A percentile compares a stretch with the other conserved stretches of the same genome.
Conservation (phyloP, 2,329 filamentous ascomycete species). For the Beauveria sp. region DNA sequence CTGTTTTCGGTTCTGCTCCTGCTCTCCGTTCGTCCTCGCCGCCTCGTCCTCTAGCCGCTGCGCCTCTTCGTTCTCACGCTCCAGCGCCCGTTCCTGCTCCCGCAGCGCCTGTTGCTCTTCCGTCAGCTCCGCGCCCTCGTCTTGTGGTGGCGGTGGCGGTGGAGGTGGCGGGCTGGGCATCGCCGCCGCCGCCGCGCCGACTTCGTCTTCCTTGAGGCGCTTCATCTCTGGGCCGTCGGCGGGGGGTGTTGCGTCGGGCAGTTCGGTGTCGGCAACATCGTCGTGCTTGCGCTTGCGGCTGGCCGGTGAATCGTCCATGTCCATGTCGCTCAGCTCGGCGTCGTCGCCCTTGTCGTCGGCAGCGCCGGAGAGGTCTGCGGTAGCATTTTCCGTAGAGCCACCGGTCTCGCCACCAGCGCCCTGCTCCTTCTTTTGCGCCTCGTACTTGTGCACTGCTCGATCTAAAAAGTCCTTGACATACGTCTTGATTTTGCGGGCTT, state of each 20-base stretch:
- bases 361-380: conserved; percentile 25
- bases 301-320: conserved; percentile 36
- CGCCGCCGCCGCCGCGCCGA: conserved; percentile 26
- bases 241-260: conserved; percentile 35
- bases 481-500: conserved; percentile 73
- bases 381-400: conserved; percentile 41
- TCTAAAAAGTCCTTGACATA: conserved; percentile 83
- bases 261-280: conserved; percentile 32
- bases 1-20: conserved; percentile 15
- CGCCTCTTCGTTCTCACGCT: conserved; percentile 48
- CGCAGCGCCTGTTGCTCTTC: conserved; percentile 38
- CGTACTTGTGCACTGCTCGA: conserved; percentile 72
- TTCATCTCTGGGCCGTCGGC: conserved; percentile 50
- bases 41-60: conserved; percentile 43
- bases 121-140: conserved; percentile 27
- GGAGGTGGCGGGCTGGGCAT: conserved; percentile 36
- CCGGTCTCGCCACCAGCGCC: conserved; percentile 38
- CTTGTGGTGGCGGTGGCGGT: conserved; percentile 39
- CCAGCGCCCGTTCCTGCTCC: conserved; percentile 43
- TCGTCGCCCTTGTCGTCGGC: conserved; percentile 20
- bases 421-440: conserved; percentile 57
- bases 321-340: conserved; percentile 33
- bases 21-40: conserved; percentile 6
- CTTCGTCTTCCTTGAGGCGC: conserved; percentile 41
- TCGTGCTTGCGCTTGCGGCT: conserved; percentile 60